These are phyloP conservation scores for Thraustochytrium sp. DNA, from an alignment of 352 stramenopile genomes.

Conservation along the genomic window DNA sequence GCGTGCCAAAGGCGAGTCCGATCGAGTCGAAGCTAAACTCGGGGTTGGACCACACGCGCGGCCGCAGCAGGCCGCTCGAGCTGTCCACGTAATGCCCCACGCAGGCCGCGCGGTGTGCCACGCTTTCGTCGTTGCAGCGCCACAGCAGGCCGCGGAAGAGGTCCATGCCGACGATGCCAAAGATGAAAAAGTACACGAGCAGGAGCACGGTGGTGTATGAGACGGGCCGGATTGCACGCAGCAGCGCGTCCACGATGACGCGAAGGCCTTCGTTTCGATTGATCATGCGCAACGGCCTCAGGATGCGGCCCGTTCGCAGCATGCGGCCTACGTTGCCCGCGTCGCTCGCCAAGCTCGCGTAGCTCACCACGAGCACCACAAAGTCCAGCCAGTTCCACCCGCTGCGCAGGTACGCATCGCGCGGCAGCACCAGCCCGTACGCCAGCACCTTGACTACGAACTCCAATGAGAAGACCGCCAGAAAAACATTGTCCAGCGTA, in stretches of 20 bases:
- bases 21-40: slow-evolving; percentile 73
- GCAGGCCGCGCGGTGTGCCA: slow-evolving; percentile 57
- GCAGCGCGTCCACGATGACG: slow-evolving; percentile 70
- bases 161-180: slow-evolving; percentile 73
- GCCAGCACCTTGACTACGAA: slow-evolving; percentile 72
- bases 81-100: slow-evolving; percentile 63
- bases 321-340: slow-evolving; percentile 64
- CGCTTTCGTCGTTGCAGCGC: slow-evolving; percentile 63
- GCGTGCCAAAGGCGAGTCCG: slow-evolving; percentile 63
- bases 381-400: slow-evolving; percentile 75
- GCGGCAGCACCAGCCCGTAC: slow-evolving; percentile 67
- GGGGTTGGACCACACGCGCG: slow-evolving; percentile 69
- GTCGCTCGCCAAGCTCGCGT: slow-evolving; percentile 63
- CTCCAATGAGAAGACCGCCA: slow-evolving; percentile 67
- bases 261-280: slow-evolving; percentile 73
- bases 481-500: slow-evolving; percentile 51
- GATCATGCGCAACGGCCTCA: slow-evolving; percentile 72
- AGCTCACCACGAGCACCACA: slow-evolving; percentile 64
- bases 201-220: slow-evolving; percentile 70
- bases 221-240: slow-evolving; percentile 66
- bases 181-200: slow-evolving; percentile 71
- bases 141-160: slow-evolving; percentile 70
- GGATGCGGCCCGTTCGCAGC: slow-evolving; percentile 66
- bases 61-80: slow-evolving; percentile 58
- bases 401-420: slow-evolving; percentile 69